Percentiles rank a stretch among this genome's conserved stretches.
phyloP scores from a whole-genome alignment of 2,329 filamentous ascomycete genomes.

The Penicillium sp. region DNA sequence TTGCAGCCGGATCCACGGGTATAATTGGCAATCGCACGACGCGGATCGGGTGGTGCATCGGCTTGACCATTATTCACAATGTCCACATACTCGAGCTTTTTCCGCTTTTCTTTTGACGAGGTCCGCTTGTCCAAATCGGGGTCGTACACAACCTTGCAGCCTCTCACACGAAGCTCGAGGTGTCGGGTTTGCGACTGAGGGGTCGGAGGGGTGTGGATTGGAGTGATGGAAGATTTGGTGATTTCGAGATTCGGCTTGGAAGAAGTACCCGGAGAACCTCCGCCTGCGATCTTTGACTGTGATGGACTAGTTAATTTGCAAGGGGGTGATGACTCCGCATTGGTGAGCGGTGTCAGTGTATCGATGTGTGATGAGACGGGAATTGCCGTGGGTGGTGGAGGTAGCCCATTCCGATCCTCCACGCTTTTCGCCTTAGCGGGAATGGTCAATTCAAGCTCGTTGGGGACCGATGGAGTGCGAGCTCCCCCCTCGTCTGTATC shows the following conservation, averaged over 20 bases:
- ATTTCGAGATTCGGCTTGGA: slow-evolving; percentile 30
- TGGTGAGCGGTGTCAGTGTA: slow-evolving; percentile 65
- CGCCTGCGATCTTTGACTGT: slow-evolving; percentile 42
- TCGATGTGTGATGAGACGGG: slow-evolving; percentile 54
- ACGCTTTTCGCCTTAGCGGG: slow-evolving; percentile 67
- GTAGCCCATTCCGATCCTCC: slow-evolving; percentile 63
- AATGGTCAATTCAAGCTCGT: slow-evolving; percentile 69
- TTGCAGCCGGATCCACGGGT: slow-evolving; percentile 63
- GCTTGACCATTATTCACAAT: slow-evolving; percentile 56
- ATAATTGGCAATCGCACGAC: slow-evolving; percentile 67
- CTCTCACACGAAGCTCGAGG: slow-evolving; percentile 53
- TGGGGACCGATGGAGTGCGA: slow-evolving; percentile 43
- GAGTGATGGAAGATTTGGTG: slow-evolving; percentile 38
- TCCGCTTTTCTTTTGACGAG: slow-evolving; percentile 55
- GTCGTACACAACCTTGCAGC: slow-evolving; percentile 62
- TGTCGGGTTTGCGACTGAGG: slow-evolving; percentile 52
- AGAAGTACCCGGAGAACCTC: slow-evolving; percentile 29
- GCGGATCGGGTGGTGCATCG: slow-evolving; percentile 75
- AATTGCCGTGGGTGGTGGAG: slow-evolving; percentile 56
- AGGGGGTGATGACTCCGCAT: slow-evolving; percentile 63
- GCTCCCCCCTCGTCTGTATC: slow-evolving; percentile 15
- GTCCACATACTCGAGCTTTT: slow-evolving; percentile 54
- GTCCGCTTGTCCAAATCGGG: slow-evolving; percentile 61
- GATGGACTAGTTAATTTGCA: slow-evolving; percentile 57
- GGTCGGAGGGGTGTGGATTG: slow-evolving; percentile 47